phyloP scores from a whole-genome alignment of 371 early-diverging fungal genomes.

The Amoeboaphelidium occidentale region DNA sequence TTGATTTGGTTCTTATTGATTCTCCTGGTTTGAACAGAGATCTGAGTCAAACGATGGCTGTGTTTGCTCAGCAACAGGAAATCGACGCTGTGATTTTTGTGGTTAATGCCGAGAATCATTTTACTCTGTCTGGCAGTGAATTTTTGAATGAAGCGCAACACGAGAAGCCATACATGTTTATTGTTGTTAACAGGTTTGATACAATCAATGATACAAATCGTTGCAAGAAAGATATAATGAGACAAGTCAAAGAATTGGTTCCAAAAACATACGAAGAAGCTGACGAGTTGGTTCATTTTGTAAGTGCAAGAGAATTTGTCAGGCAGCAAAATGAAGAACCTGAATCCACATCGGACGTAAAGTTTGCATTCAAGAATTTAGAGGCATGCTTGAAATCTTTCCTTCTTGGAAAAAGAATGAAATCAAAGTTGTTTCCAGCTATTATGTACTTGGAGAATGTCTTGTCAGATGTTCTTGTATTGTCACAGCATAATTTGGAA shows the following conservation, averaged over 20 bases:
- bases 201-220: constrained; percentile 74
- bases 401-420: constrained; percentile 76
- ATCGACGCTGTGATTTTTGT: constrained; percentile 96
- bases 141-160: constrained; percentile 80
- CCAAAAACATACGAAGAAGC: constrained; percentile 73
- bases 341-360: constrained; percentile 16
- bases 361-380: constrained; percentile 35
- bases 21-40: constrained; percentile 96
- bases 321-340: constrained; percentile 6
- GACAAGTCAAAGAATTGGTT: constrained; percentile 75
- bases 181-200: constrained; percentile 91
- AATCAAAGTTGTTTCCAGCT: constrained; percentile 79
- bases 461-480: constrained; percentile 29
- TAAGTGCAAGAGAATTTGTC: constrained; percentile 41
- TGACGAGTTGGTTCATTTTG: constrained; percentile 84
- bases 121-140: constrained; percentile 85
- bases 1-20: constrained; percentile 84
- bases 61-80: constrained; percentile 89
- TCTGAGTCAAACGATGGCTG: constrained; percentile 74
- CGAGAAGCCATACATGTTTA: constrained; percentile 93
- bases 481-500: constrained; percentile 24
- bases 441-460: constrained; percentile 65
- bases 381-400: constrained; percentile 68
- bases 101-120: constrained; percentile 92
- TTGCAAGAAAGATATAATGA: constrained; percentile 67